phyloP scores from a whole-genome alignment of 2,329 filamentous ascomycete species.

The Neobulgaria alba region DNA sequence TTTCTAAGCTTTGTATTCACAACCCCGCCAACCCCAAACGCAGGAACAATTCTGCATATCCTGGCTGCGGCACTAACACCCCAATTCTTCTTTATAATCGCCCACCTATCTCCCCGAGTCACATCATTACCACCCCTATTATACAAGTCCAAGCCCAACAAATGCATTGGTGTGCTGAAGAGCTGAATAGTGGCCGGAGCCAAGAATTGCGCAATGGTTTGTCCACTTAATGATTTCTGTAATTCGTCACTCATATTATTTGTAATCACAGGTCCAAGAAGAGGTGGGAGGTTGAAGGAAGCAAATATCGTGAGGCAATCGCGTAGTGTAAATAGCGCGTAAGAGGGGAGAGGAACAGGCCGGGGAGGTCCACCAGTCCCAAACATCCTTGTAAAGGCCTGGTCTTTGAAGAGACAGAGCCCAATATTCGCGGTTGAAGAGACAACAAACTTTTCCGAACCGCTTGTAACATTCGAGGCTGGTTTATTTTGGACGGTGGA shows the following conservation, averaged over 20 bases:
- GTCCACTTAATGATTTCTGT: slow-evolving; percentile 41
- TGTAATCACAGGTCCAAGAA: slow-evolving; percentile 63
- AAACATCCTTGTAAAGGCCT: slow-evolving; percentile 75
- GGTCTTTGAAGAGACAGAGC: slow-evolving; percentile 84
- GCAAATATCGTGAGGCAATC: slow-evolving; percentile 89
- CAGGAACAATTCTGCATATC: slow-evolving; percentile 78
- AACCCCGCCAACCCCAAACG: slow-evolving; percentile 81
- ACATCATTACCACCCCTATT: slow-evolving; percentile 47
- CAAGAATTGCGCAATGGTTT: slow-evolving; percentile 66
- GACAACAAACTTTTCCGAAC: slow-evolving; percentile 70
- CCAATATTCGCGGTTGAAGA: slow-evolving; percentile 77
- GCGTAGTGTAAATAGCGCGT: slow-evolving; percentile 69
- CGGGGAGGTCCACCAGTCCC: slow-evolving; percentile 49
- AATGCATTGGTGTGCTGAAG: slow-evolving; percentile 72
- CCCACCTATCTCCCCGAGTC: slow-evolving; percentile 51
- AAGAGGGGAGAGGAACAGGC: slow-evolving; percentile 60
- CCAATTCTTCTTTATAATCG: slow-evolving; percentile 67
- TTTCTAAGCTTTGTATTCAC: slow-evolving; percentile 68
- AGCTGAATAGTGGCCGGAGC: slow-evolving; percentile 75
- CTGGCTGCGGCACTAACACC: slow-evolving; percentile 62
- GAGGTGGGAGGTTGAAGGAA: slow-evolving; percentile 78
- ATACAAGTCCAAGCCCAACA: slow-evolving; percentile 80
- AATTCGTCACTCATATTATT: slow-evolving; percentile 45
- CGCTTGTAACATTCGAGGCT: slow-evolving; percentile 59
- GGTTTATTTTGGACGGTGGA: slow-evolving; percentile 53